Conservation (phyloP, 2,329 filamentous ascomycete species). For the Neopestalotiopsis sp. region DNA sequence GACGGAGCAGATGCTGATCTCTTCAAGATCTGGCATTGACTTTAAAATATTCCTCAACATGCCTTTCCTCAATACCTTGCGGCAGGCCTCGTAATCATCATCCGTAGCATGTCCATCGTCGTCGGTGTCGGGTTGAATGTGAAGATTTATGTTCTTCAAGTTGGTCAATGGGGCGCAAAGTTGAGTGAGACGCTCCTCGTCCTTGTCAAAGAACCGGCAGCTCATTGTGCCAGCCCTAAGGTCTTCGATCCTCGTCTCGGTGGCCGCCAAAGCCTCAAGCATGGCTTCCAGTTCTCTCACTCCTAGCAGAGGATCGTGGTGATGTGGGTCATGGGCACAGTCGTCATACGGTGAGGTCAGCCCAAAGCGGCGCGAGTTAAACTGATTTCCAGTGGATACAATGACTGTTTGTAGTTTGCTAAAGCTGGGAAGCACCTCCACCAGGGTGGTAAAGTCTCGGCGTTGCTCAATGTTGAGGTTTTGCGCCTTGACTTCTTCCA, state of each 20-base stretch:
- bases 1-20: background rate
- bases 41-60: background rate
- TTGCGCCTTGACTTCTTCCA: background rate
- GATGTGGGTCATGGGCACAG: background rate
- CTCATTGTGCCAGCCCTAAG: background rate
- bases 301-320: background rate
- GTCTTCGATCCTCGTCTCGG: background rate
- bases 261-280: background rate
- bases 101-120: background rate
- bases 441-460: background rate
- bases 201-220: constrained; percentile 2
- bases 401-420: constrained; percentile 25
- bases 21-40: background rate
- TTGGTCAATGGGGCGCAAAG: background rate
- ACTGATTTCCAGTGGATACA: background rate
- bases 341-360: background rate
- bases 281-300: background rate
- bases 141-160: background rate
- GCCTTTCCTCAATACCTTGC: background rate
- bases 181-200: background rate
- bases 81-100: background rate
- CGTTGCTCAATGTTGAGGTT: background rate
- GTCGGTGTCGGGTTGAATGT: background rate
- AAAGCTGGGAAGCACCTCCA: constrained; percentile 21
- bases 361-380: background rate